A percentile compares a stretch with the other conserved stretches of the same genome.
Conservation (phyloP, 1,284 basidiomycete species). For the Tausonia pullulans region DNA sequence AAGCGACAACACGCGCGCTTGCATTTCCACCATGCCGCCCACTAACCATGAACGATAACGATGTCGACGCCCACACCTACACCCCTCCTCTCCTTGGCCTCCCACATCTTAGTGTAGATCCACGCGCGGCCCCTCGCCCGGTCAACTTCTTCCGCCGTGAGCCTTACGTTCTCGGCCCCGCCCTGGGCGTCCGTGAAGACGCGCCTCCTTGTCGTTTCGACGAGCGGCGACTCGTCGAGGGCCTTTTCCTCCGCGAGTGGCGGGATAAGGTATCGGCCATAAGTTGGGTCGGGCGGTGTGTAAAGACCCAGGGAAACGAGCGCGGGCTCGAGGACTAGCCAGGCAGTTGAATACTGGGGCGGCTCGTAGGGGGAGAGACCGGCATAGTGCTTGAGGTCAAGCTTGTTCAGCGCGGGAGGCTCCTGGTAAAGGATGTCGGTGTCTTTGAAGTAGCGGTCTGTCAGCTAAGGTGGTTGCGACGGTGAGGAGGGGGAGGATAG, state of each 20-base stretch:
- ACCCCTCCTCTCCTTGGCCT: conserved; percentile 6
- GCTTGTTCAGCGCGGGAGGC: no score
- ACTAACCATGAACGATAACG: conserved; percentile 19
- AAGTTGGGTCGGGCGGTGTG: conserved; percentile 19
- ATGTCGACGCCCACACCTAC: conserved; percentile 17
- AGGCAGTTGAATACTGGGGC: not conserved
- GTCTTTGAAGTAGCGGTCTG: no score
- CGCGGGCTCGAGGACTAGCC: not conserved
- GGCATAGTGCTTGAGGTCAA: no score
- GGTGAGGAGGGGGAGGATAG: no score
- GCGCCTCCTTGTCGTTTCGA: conserved; percentile 10
- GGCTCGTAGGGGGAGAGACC: not conserved
- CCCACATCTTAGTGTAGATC: conserved; percentile 20
- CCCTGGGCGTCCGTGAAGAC: conserved; percentile 12
- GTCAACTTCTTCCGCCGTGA: conserved; percentile 16
- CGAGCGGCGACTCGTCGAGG: conserved; percentile 12
- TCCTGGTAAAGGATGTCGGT: no score
- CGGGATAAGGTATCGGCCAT: conserved; percentile 19
- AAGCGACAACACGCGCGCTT: not conserved
- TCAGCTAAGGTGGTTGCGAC: no score
- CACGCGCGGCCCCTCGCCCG: conserved; percentile 11
- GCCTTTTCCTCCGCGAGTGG: conserved; percentile 10
- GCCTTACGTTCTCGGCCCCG: conserved; percentile 18
- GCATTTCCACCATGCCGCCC: not conserved
- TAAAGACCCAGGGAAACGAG: conserved; percentile 11